Evolutionary conservation across 352 stramenopile species (phyloP), one percentile per base, ranked within the genome.

Genomic region (Phytophthora hybrid): DNA sequence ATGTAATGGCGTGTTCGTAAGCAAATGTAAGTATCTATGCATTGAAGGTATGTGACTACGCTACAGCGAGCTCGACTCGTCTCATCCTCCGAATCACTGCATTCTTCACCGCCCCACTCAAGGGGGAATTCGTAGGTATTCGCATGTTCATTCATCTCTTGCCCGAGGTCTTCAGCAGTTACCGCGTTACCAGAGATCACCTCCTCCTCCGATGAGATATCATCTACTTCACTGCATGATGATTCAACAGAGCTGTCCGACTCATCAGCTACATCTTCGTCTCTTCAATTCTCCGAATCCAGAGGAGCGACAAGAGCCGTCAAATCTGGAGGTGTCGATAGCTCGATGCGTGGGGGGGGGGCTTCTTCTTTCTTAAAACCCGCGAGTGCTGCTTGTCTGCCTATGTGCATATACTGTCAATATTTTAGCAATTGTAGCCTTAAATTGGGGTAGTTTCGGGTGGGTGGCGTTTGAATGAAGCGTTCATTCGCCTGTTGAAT

Each of bases 401-500:
- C 32, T 53, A 8, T n/a, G 16, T 10, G 39, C 53, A 23, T 58
- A 63, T 5, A 9, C 29, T 3, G 16, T 52, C 1, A 23, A 69
- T 23, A 51, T 63, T 4, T 23, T 63, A 3, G 63, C 63, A 26
- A 58, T 63, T 5, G 53, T 69, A 9, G 53, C 0, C 9, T 77
- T 65, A 46, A 80, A 74, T 5, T 49, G 1, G 4, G 52, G 21
- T 5, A 74, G 8, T 1, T 59, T 68, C 1, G 73, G 73, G 18
- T 80, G 73, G 73, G 18, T 80, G 68, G 1, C 63, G 73, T 3
- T 63, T 72, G 31, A 80, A 79, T 0, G 64, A 67, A 3, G 59
- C 59, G 21, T 79, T 76, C 29, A 76, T 59, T 37, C 63, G 56
- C 11, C 55, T 61, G n/a, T 78, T 81, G 52, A 74, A 78, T 19